Base-by-base conservation (phyloP, 805 yeast species). In the Wickerhamomyces tratensis region DNA sequence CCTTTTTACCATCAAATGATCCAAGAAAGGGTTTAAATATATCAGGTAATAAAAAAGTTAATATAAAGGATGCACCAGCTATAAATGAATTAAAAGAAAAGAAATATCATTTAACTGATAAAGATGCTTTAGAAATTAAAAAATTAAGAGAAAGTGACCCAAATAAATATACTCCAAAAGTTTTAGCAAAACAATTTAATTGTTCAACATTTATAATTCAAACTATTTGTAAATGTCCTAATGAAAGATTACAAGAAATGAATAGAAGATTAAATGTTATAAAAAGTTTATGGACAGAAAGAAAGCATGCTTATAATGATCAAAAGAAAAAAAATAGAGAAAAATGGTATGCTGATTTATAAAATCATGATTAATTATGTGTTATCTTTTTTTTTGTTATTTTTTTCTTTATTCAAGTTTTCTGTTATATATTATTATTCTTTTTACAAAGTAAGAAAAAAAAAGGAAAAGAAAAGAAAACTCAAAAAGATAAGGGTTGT, bases 1-100 rank as follows among this genome's bases (percentile, higher is more conserved):
- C 79, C 3, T 86, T 86, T 57, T 59, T 86, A 43, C 87, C 93
- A 10, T 49, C 63, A 6, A 62, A 59, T 36, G 86, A 84, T 54
- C 76, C 78, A 37, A 72, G 93, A 49, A 67, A 69, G 41, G 62
- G 58, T 3, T 51, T 69, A 10, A 50, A 49, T 29, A 49, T 61
- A 33, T 54, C 61, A 9, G 58, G 59, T 25, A 48, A 48, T 26
- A 46, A 44, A 36, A 55, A 49, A 9, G 61, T 57, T 25, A 51
- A 43, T 15, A 47, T 49, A 30, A 43, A 46, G 14, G 54, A 59
- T 34, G 67, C 63, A 11, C 73, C 74, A 10, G 49, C 72, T 36
- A 63, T 72, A 46, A 61, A 60, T 37, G 45, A 27, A 43, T 31
- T 20, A 20, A 20, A 56, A 10, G 65, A 64, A 13, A 72, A 73